Percentiles rank a stretch among this genome's conserved stretches.
Conservation (phyloP, 495 filamentous ascomycete species). For the Penicillium dipodomyicola region DNA sequence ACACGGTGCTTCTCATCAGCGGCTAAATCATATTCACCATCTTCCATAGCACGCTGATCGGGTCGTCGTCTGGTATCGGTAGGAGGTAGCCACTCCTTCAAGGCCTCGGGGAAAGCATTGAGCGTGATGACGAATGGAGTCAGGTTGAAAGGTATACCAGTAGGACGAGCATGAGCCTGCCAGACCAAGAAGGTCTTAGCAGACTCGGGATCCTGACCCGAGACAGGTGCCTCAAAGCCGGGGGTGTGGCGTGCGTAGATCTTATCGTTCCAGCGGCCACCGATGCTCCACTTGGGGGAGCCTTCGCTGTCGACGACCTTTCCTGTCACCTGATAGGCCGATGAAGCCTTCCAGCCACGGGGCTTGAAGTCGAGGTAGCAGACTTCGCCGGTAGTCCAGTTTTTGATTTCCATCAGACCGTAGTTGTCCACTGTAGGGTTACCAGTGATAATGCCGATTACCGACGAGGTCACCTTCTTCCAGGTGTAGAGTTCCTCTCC, state of each 20-base stretch:
- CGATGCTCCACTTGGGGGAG: constrained; percentile 78
- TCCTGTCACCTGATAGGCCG: constrained; percentile 81
- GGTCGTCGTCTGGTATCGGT: constrained; percentile 89
- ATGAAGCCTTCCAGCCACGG: constrained; percentile 90
- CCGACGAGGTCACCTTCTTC: constrained; percentile 99
- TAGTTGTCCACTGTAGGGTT: constrained; percentile 98
- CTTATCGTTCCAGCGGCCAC: constrained; percentile 95
- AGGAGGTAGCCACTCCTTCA: constrained; percentile 73
- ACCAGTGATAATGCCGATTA: constrained; percentile 95
- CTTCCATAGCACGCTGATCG: constrained; percentile 98
- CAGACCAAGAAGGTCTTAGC: constrained; percentile 83
- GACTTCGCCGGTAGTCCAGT: constrained; percentile 89
- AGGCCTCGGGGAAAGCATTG: constrained; percentile 76
- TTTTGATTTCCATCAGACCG: constrained; percentile 94
- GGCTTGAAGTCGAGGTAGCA: constrained; percentile 93
- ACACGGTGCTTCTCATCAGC: constrained; percentile 92
- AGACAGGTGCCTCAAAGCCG: constrained; percentile 76
- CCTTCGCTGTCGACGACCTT: constrained; percentile 75
- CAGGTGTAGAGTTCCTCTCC: constrained; percentile 93
- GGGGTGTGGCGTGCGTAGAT: constrained; percentile 92
- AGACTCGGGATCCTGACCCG: constrained; percentile 49
- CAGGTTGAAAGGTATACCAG: constrained; percentile 90
- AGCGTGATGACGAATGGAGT: constrained; percentile 95
- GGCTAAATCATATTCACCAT: constrained; percentile 89
- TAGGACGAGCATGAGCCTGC: constrained; percentile 79